phyloP scores from a whole-genome alignment of 495 filamentous ascomycete genomes.

The Xylaria acuta region DNA sequence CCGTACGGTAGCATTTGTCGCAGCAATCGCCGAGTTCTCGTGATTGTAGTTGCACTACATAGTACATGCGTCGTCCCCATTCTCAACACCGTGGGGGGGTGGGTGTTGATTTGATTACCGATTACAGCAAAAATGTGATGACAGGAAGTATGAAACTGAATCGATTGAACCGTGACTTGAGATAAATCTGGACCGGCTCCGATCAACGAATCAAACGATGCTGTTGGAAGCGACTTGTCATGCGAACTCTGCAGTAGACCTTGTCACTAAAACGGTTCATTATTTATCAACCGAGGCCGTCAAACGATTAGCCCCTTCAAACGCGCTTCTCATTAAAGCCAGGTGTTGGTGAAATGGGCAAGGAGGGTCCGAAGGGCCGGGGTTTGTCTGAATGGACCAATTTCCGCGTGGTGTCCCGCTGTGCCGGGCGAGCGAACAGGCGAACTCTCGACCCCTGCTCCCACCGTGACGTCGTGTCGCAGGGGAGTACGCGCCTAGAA shows the following conservation, averaged over 20 bases:
- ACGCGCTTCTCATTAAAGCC: constrained; percentile 20
- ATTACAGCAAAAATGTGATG: neutral
- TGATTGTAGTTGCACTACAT: neutral
- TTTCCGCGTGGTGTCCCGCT: constrained; percentile 3
- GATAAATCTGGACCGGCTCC: constrained; percentile 4
- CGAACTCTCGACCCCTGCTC: constrained; percentile 4
- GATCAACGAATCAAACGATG: constrained; percentile 6
- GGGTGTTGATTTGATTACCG: neutral
- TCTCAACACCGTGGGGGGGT: neutral
- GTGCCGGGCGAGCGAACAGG: constrained; percentile 14
- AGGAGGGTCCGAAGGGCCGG: neutral
- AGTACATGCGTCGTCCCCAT: too few relatives aligned
- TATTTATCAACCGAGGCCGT: constrained; percentile 8
- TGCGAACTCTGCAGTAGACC: constrained; percentile 12
- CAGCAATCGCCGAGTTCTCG: neutral
- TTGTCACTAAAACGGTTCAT: neutral
- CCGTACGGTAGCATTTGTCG: neutral
- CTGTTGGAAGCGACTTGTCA: neutral
- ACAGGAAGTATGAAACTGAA: constrained; percentile 9
- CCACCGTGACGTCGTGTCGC: constrained; percentile 19
- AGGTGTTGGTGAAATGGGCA: constrained; percentile 5
- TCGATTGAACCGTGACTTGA: constrained; percentile 5
- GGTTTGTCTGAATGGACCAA: neutral
- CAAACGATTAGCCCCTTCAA: constrained; percentile 18
- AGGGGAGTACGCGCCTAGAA: constrained; percentile 24